Conservation (phyloP, 148 eudicot genomes). For the Euryodendron excelsum region DNA sequence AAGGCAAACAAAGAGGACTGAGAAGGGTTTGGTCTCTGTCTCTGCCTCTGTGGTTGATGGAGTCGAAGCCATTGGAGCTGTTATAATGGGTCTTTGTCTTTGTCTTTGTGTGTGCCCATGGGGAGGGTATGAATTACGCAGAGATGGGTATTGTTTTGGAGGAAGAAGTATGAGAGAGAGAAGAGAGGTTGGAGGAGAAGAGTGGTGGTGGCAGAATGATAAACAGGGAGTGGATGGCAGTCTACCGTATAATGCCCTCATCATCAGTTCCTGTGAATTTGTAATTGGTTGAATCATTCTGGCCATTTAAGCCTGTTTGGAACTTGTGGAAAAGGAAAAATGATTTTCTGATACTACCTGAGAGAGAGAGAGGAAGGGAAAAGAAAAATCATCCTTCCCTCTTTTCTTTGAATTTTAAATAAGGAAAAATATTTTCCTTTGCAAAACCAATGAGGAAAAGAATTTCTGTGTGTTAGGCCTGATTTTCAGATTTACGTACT, state of each 20-base stretch:
- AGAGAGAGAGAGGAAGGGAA: too few relatives aligned
- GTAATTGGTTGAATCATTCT: too few relatives aligned
- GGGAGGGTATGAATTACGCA: slow-evolving; percentile 10
- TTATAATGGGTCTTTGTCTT: slow-evolving; percentile 20
- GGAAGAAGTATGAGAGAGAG: slow-evolving; percentile 11
- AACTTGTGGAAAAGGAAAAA: too few relatives aligned
- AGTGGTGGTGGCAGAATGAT: slow-evolving; percentile 10
- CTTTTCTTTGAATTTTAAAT: too few relatives aligned
- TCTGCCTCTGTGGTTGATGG: slow-evolving; percentile 21
- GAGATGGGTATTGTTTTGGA: slow-evolving; percentile 16
- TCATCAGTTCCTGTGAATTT: not conserved
- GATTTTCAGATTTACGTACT: too few relatives aligned
- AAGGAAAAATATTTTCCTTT: too few relatives aligned
- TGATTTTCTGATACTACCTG: too few relatives aligned
- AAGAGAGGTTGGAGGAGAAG: not conserved
- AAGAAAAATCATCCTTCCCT: too few relatives aligned
- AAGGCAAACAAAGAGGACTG: slow-evolving; percentile 86
- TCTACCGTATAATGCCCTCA: slow-evolving; percentile 20
- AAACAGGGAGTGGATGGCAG: slow-evolving; percentile 10
- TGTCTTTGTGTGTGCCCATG: not conserved
- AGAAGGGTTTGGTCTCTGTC: slow-evolving; percentile 48
- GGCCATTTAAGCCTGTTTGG: too few relatives aligned
- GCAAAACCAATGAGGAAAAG: too few relatives aligned
- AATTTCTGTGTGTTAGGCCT: too few relatives aligned
- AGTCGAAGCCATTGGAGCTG: slow-evolving; percentile 59